Evolutionary conservation across 305 asterid species (phyloP), one percentile per base, ranked within the genome.

Genomic region (Ajuga reptans): DNA sequence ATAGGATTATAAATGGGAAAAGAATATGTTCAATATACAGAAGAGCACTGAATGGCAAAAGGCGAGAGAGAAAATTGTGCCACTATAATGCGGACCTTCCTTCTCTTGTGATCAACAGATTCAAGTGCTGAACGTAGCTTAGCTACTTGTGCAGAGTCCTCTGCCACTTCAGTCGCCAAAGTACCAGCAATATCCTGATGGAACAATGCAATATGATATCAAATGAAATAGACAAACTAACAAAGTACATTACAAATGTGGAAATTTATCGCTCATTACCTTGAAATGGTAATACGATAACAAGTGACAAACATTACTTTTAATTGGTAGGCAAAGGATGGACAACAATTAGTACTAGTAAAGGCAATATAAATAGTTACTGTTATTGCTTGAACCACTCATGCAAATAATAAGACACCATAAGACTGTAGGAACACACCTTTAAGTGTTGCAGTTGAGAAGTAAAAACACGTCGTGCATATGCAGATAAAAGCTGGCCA

Each of bases 71-170:
- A 74, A 60, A 61, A 41, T 37, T 16, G 71, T 58, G 34, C 10
- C n/a, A 14, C 45, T 24, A 65, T 47, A 57, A 72, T 69, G 57
- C 68, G 69, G 47, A 94, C 98, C 99, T 91, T 94, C 72, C 90
- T 83, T 86, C 99, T 85, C 95, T 94, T 94, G 88, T 88, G 97
- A 84, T 94, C 94, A 75, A 94, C 99, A 36, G 98, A 89, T 79
- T 94, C 99, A 55, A 94, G 89, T 76, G 98, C 99, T 66, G 98
- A 89, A 66, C 96, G 95, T 74, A 94, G 90, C 85, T 94, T 94
- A 61, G 97, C 87, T 61, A 89, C 99, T 79, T 94, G 99, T 67
- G 92, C 86, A 59, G 89, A 75, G 64, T 94, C 99, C 73, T 85
- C 96, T 27, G 99, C 98, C 66, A 83, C 78, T 83, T 94, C 99